Conservation (phyloP, 768 basidiomycete species). For the Russula sp. region DNA sequence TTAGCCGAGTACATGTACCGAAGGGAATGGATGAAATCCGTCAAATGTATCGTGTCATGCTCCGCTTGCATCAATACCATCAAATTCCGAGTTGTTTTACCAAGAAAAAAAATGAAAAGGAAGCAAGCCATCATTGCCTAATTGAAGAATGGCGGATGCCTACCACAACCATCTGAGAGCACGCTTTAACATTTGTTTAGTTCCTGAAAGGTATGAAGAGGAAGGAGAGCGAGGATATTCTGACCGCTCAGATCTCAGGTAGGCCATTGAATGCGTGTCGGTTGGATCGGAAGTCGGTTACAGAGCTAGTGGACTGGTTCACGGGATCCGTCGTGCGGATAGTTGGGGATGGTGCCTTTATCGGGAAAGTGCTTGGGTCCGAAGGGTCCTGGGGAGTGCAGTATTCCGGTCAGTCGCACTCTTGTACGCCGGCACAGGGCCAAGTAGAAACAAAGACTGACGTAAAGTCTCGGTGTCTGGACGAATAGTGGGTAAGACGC, state of each 20-base stretch:
- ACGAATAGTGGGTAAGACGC: neutral
- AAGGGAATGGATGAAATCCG: too few species aligned
- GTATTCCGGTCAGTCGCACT: neutral
- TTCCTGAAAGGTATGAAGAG: neutral
- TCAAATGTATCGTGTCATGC: too few species aligned
- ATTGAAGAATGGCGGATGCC: too few species aligned
- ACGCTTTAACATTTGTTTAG: neutral
- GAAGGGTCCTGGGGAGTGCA: slow-evolving; percentile 17
- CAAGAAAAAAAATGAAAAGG: too few species aligned
- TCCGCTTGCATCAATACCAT: too few species aligned
- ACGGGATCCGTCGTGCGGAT: slow-evolving; percentile 5
- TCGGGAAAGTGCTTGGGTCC: slow-evolving; percentile 21
- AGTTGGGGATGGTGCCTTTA: slow-evolving; percentile 4
- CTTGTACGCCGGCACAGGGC: neutral
- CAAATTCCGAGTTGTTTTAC: too few species aligned
- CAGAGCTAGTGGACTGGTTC: neutral
- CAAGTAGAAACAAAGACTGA: neutral
- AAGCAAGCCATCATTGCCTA: too few species aligned
- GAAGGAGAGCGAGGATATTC: neutral
- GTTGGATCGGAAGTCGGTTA: neutral
- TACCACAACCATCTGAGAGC: too few species aligned
- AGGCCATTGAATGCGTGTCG: slow-evolving; percentile 11
- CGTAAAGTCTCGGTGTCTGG: slow-evolving; percentile 14
- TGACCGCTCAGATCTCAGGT: slow-evolving; percentile 15
- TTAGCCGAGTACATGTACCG: neutral